These are phyloP conservation scores for Coniferiporia weirii DNA, from an alignment of 1,284 basidiomycete species.

Conservation along the genomic window DNA sequence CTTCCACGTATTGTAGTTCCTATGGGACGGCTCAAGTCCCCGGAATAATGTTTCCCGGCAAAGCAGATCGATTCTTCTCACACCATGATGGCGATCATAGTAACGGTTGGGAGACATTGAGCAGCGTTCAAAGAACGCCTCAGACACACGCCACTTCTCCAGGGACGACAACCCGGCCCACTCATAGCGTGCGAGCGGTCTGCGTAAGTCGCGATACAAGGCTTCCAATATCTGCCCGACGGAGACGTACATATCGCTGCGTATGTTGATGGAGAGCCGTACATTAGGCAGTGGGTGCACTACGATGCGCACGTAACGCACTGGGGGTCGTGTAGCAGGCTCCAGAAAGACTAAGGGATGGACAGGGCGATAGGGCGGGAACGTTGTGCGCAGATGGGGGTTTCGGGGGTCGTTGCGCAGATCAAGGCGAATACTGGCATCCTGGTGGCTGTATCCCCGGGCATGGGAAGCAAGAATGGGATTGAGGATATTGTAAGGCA, in stretches of 20 bases:
- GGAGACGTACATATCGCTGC: neutral
- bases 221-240: conserved; percentile 9
- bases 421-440: neutral
- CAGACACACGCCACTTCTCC: conserved; percentile 1
- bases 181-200: neutral
- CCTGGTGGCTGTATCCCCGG: neutral
- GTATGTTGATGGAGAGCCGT: neutral
- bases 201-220: neutral
- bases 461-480: neutral
- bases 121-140: conserved; percentile 4
- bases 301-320: conserved; percentile 1
- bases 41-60: conserved; percentile 3
- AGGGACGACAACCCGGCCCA: neutral
- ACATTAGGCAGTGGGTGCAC: neutral
- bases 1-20: neutral
- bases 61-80: conserved; percentile 10
- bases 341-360: neutral
- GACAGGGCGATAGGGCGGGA: neutral
- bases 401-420: conserved; percentile 4
- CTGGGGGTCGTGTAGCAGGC: conserved; percentile 1
- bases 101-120: neutral
- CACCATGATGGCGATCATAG: neutral
- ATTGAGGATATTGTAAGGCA: neutral
- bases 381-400: neutral
- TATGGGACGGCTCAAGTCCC: conserved; percentile 1